Evolutionary conservation across 2,329 filamentous ascomycete species (phyloP), one percentile per base, ranked within the genome.

Genomic region (Paecilomyces sp.): DNA sequence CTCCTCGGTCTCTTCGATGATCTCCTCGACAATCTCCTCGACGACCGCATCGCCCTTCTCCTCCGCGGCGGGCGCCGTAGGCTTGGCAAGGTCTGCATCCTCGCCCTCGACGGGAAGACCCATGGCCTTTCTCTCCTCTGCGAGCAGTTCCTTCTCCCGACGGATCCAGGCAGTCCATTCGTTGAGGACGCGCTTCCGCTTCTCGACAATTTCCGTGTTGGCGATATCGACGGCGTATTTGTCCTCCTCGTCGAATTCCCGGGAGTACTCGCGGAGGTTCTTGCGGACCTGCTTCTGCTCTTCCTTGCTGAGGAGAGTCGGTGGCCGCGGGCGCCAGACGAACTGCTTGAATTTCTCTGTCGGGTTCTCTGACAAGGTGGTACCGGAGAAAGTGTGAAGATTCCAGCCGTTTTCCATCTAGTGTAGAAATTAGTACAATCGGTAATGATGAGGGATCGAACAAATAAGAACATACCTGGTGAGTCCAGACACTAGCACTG

Each of bases 331-430:
- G 53, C 94, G 89, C 94, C 94, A 99, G 64, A 90, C 78, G 79
- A 92, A 91, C 77, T 99, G 94, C 85, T 97, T 97, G 85, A 99
- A 97, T 78, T 95, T 95, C 66, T 99, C 94, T 61, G 96, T 84
- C 57, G 87, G 88, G 77, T 97, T 91, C 79, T 99, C 95, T 61
- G 92, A 88, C 58, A 99, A 86, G 58, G 89, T 85, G 68, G 90
- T 88, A 65, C 94, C 95, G 75, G 88, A 90, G 85, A 99, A 99
- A 74, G 96, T 92, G 84, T 97, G 97, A 63, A 99, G 81, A 76
- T 97, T 93, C 82, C 96, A 99, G 64, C 94, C 94, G 75, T 97
- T 99, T 82, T 99, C 94, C 91, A 97, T 96, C 91, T 96, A 72
- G 55, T 54, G 9, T 56, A 13, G 31, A 41, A 51, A 2, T 22